Base-by-base conservation (phyloP, 345 rosid genomes). In the Cardiospermum halicacabum region DNA sequence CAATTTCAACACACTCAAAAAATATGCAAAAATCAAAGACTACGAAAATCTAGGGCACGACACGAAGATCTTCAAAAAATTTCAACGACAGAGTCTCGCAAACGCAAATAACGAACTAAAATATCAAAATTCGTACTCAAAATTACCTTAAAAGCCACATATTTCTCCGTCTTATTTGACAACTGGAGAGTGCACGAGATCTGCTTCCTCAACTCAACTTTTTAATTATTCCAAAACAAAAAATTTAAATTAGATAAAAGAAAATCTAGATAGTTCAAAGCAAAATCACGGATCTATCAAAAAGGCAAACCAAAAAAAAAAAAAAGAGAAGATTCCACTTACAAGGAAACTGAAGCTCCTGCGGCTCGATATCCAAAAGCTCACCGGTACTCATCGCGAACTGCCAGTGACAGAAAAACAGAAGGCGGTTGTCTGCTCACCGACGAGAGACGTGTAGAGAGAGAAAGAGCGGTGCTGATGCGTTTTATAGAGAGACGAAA, bases 341-440 rank as follows among this genome's bases (percentile, higher is more conserved):
- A 92, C 95, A 80, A 30, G 95, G 85, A 65, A 92, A 92, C 26
- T 80, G 84, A 37, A 92, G 94, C 66, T 92, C 98, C 68, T 77
- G 72, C 71, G 91, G 96, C 66, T 89, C 86, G 80, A 89, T 53
- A 63, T 32, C 15, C 60, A 92, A 91, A 58, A 92, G 94, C 60
- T 82, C 88, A 67, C 83, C 86, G 26, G 71, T 59, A 72, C 74
- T 77, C 94, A 87, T 90, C 43, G 22, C 37, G 68, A 71, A 24
- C 6, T 24, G 63, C 49, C 64, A 58, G 72, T 40, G 58, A 55
- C 12, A 40, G 63, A 37, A n/a, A 31, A 63, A 19, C 0, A 3
- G 25, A 50, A 12, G 16, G 51, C 5, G 37, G 39, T 32, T 64
- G 11, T 11, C 36, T 10, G 11, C 19, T 10, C 2, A 53, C 47